A percentile compares a stretch with the other conserved stretches of the same genome.
These are phyloP conservation scores for Ophidiomyces ophidiicola DNA, from an alignment of 2,329 filamentous ascomycete genomes.

Conservation along the genomic window DNA sequence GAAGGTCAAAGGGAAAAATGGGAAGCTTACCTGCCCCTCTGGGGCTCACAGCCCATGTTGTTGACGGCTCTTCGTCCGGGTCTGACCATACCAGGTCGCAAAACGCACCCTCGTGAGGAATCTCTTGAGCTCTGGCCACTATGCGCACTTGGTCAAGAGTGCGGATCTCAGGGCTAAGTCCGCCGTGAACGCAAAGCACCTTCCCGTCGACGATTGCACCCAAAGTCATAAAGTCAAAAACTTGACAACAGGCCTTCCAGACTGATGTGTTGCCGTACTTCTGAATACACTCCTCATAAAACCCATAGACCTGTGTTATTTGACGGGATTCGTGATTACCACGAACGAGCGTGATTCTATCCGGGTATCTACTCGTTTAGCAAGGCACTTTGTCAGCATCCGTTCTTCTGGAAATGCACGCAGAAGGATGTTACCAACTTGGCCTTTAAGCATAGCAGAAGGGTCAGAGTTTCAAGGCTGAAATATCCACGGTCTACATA, in stretches of 20 bases:
- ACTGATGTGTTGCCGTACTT: conserved; percentile 99
- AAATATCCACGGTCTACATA: conserved; percentile 99
- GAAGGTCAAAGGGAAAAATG: conserved; percentile 39
- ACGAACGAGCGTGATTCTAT: conserved; percentile 94
- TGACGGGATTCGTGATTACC: conserved; percentile 98
- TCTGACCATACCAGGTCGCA: conserved; percentile 97
- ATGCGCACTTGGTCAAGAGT: conserved; percentile 92
- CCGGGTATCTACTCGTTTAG: conserved; percentile 90
- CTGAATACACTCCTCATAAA: conserved; percentile 96
- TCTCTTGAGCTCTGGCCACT: conserved; percentile 92
- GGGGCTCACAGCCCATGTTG: conserved; percentile 75
- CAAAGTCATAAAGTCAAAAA: conserved; percentile 95
- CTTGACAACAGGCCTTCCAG: conserved; percentile 98
- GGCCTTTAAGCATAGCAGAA: conserved; percentile 44
- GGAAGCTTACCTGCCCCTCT: conserved; percentile 61
- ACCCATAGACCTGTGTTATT: conserved; percentile 98
- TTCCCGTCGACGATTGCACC: conserved; percentile 98
- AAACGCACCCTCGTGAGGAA: conserved; percentile 96
- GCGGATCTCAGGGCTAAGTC: conserved; percentile 89
- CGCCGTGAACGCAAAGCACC: conserved; percentile 97
- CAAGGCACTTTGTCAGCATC: background rate
- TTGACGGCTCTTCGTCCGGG: conserved; percentile 80
- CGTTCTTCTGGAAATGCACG: no score
- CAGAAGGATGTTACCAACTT: conserved; percentile 7
- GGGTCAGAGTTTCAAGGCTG: conserved; percentile 93